Percentiles rank a stretch among this genome's conserved stretches.
Conservation (phyloP, 2,329 filamentous ascomycete genomes). For the Botryotinia convoluta region DNA sequence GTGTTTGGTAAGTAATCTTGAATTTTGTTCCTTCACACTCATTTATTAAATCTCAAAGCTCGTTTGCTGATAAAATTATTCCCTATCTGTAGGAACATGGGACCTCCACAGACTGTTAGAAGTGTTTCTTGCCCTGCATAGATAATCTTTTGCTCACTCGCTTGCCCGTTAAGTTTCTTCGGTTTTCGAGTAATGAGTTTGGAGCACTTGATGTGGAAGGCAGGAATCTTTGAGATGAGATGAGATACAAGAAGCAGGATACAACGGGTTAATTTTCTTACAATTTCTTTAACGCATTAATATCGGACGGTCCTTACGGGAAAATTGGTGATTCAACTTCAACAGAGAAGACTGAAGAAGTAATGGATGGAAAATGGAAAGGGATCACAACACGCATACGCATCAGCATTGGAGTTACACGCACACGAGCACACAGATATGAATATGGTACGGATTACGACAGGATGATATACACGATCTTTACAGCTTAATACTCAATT, state of each 20-base stretch:
- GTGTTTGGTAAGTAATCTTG: slow-evolving; percentile 21
- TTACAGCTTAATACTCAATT: not conserved
- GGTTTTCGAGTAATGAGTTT: not conserved
- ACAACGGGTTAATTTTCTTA: not conserved
- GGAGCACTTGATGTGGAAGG: not conserved
- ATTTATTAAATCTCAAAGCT: not conserved
- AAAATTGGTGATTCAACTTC: not conserved
- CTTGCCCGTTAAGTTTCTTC: not conserved
- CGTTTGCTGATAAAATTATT: not conserved
- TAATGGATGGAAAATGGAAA: not conserved
- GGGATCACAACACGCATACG: not conserved
- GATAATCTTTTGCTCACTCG: not conserved
- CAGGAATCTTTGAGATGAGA: not conserved
- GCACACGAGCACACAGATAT: not conserved
- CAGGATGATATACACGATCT: not conserved
- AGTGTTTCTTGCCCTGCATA: slow-evolving; percentile 25
- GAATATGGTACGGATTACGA: not conserved
- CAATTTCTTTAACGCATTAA: not conserved
- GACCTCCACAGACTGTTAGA: slow-evolving; percentile 33
- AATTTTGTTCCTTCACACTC: not conserved
- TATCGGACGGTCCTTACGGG: not conserved
- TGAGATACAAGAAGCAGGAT: not conserved
- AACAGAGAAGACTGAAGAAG: not conserved
- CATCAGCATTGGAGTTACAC: not conserved
- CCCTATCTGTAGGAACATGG: slow-evolving; percentile 23